Base-by-base conservation (phyloP, 495 filamentous ascomycete species). In the Penicillium robsamsonii region DNA sequence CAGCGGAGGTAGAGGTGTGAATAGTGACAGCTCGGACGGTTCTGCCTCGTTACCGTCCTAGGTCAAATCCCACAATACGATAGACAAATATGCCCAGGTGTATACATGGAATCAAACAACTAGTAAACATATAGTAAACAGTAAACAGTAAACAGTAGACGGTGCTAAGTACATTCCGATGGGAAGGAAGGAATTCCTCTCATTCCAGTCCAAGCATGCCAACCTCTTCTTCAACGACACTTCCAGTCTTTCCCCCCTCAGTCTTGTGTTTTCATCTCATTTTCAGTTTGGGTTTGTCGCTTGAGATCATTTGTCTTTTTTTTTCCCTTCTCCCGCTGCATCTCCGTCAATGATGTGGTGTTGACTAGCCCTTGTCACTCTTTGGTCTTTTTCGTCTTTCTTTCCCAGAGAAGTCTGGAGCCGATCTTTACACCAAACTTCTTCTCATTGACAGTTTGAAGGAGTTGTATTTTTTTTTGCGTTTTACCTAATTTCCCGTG, bases 181-280 rank as follows among this genome's bases (percentile, higher is more conserved):
- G 33, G 24, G 48, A 51, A 40, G 22, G 49, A 52, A 52, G 50
- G 37, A 52, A 42, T 11, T 12, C n/a, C 43, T n/a, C 11, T 31
- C 38, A 43, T 52, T 52, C 50, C 50, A 41, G 35, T 29, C 49
- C 35, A 31, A 40, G 50, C 38, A 52, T 52, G 50, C 38, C 50
- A 52, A 40, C 38, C n/a, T 42, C 38, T 25, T 31, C 4, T n/a
- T 29, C 20, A 47, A 31, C 18, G 30, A 11, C 46, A 38, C 11
- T 11, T 31, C 10, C 8, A 3, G 15, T 10, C 15, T 3, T 30
- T 12, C 35, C n/a, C 20, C 20, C 37, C 20, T 25, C 22, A 9
- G 11, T 33, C 35, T 38, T 38, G 15, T 38, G 35, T 38, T 38
- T 38, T 9, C n/a, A 38, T 38, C 35, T 38, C 35, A 37, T 15